Conservation (phyloP, 768 basidiomycete species). For the Amanita jacksonii region DNA sequence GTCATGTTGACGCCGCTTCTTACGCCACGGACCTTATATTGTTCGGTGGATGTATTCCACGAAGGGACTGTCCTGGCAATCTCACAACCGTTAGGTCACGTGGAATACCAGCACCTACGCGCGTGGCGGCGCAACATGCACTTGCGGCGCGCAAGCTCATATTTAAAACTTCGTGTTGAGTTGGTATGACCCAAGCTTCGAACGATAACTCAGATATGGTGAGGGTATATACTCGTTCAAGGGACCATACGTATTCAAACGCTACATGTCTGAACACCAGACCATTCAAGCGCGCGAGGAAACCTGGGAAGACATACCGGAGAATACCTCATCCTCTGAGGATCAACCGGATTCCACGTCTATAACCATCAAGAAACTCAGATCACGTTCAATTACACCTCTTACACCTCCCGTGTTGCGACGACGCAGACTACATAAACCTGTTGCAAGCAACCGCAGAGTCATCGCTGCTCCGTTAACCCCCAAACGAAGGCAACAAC, state of each 20-base stretch:
- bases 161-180: no score
- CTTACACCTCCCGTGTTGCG: conserved; percentile 1
- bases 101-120: not conserved
- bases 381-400: not conserved
- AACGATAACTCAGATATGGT: not conserved
- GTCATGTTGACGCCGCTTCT: not conserved
- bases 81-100: no score
- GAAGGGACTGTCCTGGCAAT: no score
- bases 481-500: conserved; percentile 6
- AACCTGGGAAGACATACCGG: conserved; percentile 26
- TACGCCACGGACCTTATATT: not conserved
- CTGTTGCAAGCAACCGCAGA: conserved; percentile 5
- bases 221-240: not conserved
- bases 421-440: conserved; percentile 7
- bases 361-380: not conserved
- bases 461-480: not conserved
- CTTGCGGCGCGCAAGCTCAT: no score
- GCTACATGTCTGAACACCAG: not conserved
- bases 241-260: not conserved
- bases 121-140: no score
- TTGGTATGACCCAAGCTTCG: not conserved
- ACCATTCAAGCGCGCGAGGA: conserved; percentile 9
- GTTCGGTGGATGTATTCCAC: no score
- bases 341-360: not conserved
- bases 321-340: not conserved